Percentiles rank a stretch among this genome's conserved stretches.
phyloP scores from a whole-genome alignment of 2,329 filamentous ascomycete genomes.

The Fusarium verrucosum region DNA sequence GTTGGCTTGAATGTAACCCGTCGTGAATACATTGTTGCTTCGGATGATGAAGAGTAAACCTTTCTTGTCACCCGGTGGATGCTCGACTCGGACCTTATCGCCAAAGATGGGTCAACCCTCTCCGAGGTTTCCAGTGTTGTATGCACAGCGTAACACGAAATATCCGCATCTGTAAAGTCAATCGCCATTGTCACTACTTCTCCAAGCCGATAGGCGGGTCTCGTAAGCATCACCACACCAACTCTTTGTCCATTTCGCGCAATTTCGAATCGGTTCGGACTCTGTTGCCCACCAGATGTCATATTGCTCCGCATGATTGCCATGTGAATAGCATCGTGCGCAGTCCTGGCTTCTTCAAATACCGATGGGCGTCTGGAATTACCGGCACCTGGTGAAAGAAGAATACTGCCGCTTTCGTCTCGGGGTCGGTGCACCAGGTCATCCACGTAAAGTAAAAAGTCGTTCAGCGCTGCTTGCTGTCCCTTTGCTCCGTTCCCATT shows the following conservation, averaged over 20 bases:
- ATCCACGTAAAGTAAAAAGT: constrained; percentile 81
- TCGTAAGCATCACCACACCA: constrained; percentile 86
- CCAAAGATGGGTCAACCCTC: constrained; percentile 80
- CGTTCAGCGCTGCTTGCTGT: constrained; percentile 60
- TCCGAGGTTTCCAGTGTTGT: constrained; percentile 88
- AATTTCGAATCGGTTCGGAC: constrained; percentile 94
- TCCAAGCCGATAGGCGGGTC: constrained; percentile 88
- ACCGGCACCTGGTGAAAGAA: constrained; percentile 74
- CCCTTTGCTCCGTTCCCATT: constrained; percentile 44
- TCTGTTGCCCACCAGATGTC: constrained; percentile 73
- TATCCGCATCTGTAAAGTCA: constrained; percentile 80
- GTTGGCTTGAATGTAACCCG: constrained; percentile 83
- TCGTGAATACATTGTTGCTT: constrained; percentile 83
- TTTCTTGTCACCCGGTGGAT: constrained; percentile 88
- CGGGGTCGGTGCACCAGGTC: constrained; percentile 71
- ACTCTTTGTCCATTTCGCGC: constrained; percentile 91
- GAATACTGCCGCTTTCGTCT: constrained; percentile 63
- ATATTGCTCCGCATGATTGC: constrained; percentile 86
- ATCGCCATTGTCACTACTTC: constrained; percentile 86
- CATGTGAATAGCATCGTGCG: constrained; percentile 88
- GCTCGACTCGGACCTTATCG: constrained; percentile 84
- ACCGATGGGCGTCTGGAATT: constrained; percentile 65
- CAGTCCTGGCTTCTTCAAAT: constrained; percentile 67
- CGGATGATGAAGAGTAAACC: constrained; percentile 79
- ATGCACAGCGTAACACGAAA: constrained; percentile 87